Percentiles rank a stretch among this genome's conserved stretches.
Conservation (phyloP, 2,329 filamentous ascomycete species). For the Cytospora leucostoma region DNA sequence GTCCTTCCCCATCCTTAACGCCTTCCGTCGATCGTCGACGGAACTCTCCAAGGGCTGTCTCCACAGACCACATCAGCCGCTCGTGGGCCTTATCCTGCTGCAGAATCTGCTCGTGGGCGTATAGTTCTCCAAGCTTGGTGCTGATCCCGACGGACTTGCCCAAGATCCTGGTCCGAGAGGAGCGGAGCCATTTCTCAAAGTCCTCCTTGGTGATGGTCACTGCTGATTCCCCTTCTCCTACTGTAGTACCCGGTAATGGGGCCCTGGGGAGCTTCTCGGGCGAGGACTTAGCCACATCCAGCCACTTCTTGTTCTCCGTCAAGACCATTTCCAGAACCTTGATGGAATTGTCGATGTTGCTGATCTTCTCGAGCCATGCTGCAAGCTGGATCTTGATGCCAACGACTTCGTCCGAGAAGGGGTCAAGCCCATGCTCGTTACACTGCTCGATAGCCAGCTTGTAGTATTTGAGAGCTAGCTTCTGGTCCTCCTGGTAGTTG, state of each 20-base stretch:
- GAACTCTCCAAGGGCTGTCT: constrained; percentile 75
- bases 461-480: constrained; percentile 81
- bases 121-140: constrained; percentile 83
- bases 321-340: constrained; percentile 78
- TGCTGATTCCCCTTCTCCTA: constrained; percentile 36
- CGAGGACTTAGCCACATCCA: constrained; percentile 54
- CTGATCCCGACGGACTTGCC: constrained; percentile 74
- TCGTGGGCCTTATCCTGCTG: constrained; percentile 75
- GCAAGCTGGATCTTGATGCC: constrained; percentile 85
- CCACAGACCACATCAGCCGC: constrained; percentile 76
- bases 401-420: constrained; percentile 86
- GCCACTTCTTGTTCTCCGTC: constrained; percentile 66
- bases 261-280: constrained; percentile 36
- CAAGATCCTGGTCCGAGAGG: constrained; percentile 62
- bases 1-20: constrained; percentile 67
- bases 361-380: constrained; percentile 75
- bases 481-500: constrained; percentile 72
- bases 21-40: constrained; percentile 67
- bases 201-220: constrained; percentile 24
- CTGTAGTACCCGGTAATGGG: constrained; percentile 23
- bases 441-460: constrained; percentile 75
- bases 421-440: constrained; percentile 74
- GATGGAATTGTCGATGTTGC: constrained; percentile 69
- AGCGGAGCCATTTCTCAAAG: constrained; percentile 46
- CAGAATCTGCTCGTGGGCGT: constrained; percentile 73